Evolutionary conservation across 768 basidiomycete genomes (phyloP).

Genomic region (Lanmaoa pseudosensibilis): DNA sequence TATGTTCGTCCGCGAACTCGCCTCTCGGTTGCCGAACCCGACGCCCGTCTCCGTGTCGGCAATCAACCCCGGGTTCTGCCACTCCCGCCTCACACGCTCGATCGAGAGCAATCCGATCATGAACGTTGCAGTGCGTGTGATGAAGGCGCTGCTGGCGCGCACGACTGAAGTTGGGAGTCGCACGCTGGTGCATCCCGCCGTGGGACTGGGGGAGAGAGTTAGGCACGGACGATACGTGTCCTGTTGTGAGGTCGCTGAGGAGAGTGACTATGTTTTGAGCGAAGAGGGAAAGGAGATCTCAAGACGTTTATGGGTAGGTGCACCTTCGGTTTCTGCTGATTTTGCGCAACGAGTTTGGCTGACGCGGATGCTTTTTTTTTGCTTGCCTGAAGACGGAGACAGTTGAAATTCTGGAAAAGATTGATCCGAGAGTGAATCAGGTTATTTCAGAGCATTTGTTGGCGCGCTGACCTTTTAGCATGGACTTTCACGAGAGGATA

Average conservation of each 20-base stretch:
- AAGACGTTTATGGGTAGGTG: conserved; percentile 36
- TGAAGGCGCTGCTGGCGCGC: conserved; percentile 28
- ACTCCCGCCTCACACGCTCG: conserved; percentile 31
- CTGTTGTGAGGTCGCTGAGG: conserved; percentile 27
- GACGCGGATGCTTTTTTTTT: background rate
- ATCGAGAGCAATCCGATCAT: conserved; percentile 9
- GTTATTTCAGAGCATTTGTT: conserved; percentile 28
- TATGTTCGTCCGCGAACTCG: conserved; percentile 38
- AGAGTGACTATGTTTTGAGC: conserved; percentile 34
- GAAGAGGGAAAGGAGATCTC: conserved; percentile 32
- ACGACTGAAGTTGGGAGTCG: conserved; percentile 38
- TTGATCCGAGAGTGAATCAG: conserved; percentile 29
- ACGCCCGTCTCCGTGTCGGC: conserved; percentile 32
- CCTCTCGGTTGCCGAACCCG: conserved; percentile 29
- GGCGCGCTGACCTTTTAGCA: conserved; percentile 7
- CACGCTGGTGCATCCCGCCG: conserved; percentile 35
- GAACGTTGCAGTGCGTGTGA: background rate
- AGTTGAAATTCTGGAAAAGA: conserved; percentile 23
- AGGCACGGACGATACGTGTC: conserved; percentile 34
- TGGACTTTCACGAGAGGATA: background rate
- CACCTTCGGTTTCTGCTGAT: background rate
- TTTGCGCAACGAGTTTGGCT: background rate
- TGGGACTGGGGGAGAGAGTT: conserved; percentile 24
- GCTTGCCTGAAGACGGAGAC: conserved; percentile 27
- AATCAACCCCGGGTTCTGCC: conserved; percentile 38